Base-by-base conservation (phyloP, 1,139 yeast species). In the Sugiyamaella pinicola region DNA sequence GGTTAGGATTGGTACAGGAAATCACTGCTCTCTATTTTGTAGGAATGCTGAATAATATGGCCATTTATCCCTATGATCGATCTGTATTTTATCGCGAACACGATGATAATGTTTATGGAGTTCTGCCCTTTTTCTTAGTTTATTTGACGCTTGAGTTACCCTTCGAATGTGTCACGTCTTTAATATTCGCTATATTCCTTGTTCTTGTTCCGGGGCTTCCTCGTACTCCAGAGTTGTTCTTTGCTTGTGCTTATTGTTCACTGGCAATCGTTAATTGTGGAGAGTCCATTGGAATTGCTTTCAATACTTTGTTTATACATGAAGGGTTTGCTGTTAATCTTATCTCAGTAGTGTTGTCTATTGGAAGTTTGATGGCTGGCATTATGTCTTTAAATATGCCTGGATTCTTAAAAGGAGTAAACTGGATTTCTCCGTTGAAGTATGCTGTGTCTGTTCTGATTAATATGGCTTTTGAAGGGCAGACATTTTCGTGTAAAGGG, bases 281-380 rank as follows among this genome's bases (percentile, higher is more conserved):
- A 39, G 96, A 89, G 66, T 84, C 93, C 1, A 73, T 88, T 42
- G 96, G 96, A 0, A 85, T 88, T 6, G 74, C 85, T 46, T 83
- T 88, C 58, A 87, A 87, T 64, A 82, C 91, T n/a, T 61, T 85
- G 0, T 83, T 88, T 62, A 74, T 77, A 53, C 91, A 88, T 64
- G 79, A 87, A 51, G 96, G 96, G 0, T 78, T 88, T 60, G 95
- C 95, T 0, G 81, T 87, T 21, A 87, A 86, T 63, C 69, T 87
- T 4, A 78, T 88, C 45, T 78, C 90, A 0, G 78, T 82, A 8
- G 65, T 85, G 29, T 69, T 86, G 47, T 79, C 87, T 2, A 72
- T 87, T 54, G 93, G 91, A 6, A 79, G 85, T 15, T 81, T 85
- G 61, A 86, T 88, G 95, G 88, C 89, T 3, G 96, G 96, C n/a